Base-by-base conservation (phyloP, 805 yeast genomes). In the Pichia thaimueangensis region DNA sequence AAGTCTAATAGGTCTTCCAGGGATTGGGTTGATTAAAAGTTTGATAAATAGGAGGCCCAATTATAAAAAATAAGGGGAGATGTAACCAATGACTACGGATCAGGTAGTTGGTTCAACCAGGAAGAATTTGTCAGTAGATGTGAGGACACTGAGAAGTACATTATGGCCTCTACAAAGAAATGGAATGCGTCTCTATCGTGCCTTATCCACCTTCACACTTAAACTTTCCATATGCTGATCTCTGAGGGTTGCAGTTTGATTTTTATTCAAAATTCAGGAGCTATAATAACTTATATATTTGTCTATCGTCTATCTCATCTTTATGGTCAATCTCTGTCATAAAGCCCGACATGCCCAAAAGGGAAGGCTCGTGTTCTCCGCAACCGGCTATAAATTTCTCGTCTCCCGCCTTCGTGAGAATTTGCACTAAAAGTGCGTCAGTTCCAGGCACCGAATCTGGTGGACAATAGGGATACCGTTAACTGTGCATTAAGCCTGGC, bases 1-100 rank as follows among this genome's bases (percentile, higher is more conserved):
- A 43, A 47, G 21, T 56, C 59, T 40, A 57, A 61, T 45, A 58
- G 56, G 45, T 63, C 54, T 40, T 63, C 61, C 47, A 58, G 56
- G 7, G 63, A 59, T 13, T 63, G 67, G 67, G 49, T 55, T 41
- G 63, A 60, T 16, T 61, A 52, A 47, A 50, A 63, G 30, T 55
- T 63, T 35, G 32, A 48, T 7, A 53, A 59, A 43, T 44, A 62
- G 11, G 64, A 57, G 39, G 46, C 46, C 12, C 55, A 54, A 45
- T 37, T 62, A 37, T 39, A 45, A 13, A 37, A 39, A n/a, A 47
- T 58, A 30, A 48, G 54, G 37, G 52, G 56, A 42, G 38, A 45
- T 38, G 49, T 51, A 17, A 45, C 50, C 44, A 47, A 41, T 9
- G 33, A 43, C 21, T 52, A 46, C 38, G 46, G 42, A 24, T 34